Evolutionary conservation across 192 early-diverging fungal species (phyloP).

Genomic region (Coemansia sp.): DNA sequence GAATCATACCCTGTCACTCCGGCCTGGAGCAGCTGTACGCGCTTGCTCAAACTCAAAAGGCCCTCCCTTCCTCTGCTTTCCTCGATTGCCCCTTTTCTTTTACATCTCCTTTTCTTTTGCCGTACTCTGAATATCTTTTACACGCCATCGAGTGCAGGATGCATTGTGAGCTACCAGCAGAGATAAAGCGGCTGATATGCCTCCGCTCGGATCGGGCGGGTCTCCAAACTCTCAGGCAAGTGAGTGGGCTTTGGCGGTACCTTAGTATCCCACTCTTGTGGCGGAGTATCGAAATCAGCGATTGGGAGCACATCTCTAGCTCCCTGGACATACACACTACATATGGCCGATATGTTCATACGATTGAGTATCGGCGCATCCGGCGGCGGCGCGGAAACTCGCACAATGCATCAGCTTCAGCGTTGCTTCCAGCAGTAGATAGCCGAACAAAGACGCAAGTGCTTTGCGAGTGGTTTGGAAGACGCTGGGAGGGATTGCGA

Average conservation of each 20-base stretch:
- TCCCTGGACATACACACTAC: conserved; percentile 11
- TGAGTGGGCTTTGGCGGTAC: conserved; percentile 29
- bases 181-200: conserved; percentile 26
- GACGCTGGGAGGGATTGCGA: conserved; percentile 18
- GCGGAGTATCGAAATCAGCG: conserved; percentile 39
- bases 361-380: conserved; percentile 31
- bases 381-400: conserved; percentile 31
- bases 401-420: conserved; percentile 1
- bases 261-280: conserved; percentile 36
- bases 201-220: conserved; percentile 11
- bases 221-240: conserved; percentile 24
- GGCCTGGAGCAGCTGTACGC: neutral
- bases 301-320: conserved; percentile 29
- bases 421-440: conserved; percentile 5
- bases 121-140: neutral
- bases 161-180: conserved; percentile 13
- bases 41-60: neutral
- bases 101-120: neutral
- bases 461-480: conserved; percentile 38
- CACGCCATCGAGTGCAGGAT: neutral
- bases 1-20: neutral
- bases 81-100: neutral
- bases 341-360: conserved; percentile 21
- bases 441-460: conserved; percentile 37
- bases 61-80: neutral